These are phyloP conservation scores for Glarea lozoyensis DNA, from an alignment of 495 filamentous ascomycete species.

Conservation along the genomic window DNA sequence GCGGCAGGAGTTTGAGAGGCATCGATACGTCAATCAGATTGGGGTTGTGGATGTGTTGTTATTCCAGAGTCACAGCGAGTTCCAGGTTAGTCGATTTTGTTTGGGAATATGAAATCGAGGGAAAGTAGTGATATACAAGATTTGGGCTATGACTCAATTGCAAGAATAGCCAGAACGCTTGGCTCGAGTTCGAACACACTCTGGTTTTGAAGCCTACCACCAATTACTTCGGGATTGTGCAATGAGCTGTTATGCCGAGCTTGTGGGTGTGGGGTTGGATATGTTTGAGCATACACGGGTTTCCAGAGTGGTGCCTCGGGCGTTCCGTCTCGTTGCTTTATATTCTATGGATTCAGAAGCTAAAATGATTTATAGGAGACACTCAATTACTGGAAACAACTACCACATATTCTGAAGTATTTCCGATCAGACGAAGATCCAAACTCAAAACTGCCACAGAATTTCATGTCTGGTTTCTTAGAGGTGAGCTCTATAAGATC, in stretches of 20 bases:
- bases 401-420: slow-evolving; percentile 93
- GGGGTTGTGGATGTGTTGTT: slow-evolving; percentile 80
- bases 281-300: too few relatives aligned
- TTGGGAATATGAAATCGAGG: too few relatives aligned
- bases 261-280: too few relatives aligned
- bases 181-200: too few relatives aligned
- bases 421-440: slow-evolving; percentile 86
- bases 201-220: too few relatives aligned
- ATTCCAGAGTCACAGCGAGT: slow-evolving; percentile 81
- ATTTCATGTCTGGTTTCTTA: slow-evolving; percentile 88
- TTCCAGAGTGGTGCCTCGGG: too few relatives aligned
- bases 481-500: slow-evolving; percentile 36
- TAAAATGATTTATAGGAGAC: slow-evolving; percentile 58
- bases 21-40: slow-evolving; percentile 87
- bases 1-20: slow-evolving; percentile 93
- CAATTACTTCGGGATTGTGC: too few relatives aligned
- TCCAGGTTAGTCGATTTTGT: slow-evolving; percentile 68
- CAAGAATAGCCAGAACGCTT: too few relatives aligned
- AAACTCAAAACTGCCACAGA: slow-evolving; percentile 65
- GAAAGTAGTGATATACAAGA: too few relatives aligned
- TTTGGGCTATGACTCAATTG: too few relatives aligned
- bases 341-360: slow-evolving; percentile 4
- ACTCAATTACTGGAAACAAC: slow-evolving; percentile 98
- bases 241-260: too few relatives aligned
- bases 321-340: too few relatives aligned